Base-by-base conservation (phyloP, 176 grass and related monocot species). In the Triticum timopheevii region DNA sequence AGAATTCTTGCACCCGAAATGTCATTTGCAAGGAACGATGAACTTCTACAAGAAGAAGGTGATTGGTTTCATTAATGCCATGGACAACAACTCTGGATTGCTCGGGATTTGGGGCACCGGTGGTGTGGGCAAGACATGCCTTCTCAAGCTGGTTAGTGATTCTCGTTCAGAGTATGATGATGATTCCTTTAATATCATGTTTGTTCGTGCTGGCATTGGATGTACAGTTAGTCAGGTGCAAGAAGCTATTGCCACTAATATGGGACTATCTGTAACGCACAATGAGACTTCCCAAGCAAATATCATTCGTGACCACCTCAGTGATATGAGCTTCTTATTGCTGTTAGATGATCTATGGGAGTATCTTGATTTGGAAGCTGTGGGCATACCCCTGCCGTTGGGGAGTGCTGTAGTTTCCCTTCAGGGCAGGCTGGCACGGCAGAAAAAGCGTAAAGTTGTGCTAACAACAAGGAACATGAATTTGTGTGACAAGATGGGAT, bases 61-160 rank as follows among this genome's bases (percentile, higher is more conserved):
- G 23, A 16, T 16, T 9, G 25, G 9, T 52, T 76, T 76, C 28
- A 76, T 76, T 54, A 7, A 76, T 0, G 3, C 17, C 13, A 11
- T 0, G 0, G 4, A 5, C 0, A 2, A 4, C 25, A 10, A 47
- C 15, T 8, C 27, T 7, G 25, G 13, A 54, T 20, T 20, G 27
- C 73, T 76, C 0, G 45, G 73, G 73, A 76, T 76, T 54, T 76
- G 73, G 73, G 73, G 73, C 45, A 76, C 10, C 7, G 73, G 42
- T 3, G 44, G 72, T 28, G 44, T 75, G 42, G 72, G 72, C 5
- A 75, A 75, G 5, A 9, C 72, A 19, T 30, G 2, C 25, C 73
- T 73, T 73, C 70, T 73, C 22, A 38, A 73, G 22, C 17, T 54
- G 0, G 0, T 54, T 1, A 27, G 45, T 54, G 15, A 76, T 76